These are phyloP conservation scores for Tulasnella sp. DNA, from an alignment of 768 basidiomycete genomes.

Conservation along the genomic window DNA sequence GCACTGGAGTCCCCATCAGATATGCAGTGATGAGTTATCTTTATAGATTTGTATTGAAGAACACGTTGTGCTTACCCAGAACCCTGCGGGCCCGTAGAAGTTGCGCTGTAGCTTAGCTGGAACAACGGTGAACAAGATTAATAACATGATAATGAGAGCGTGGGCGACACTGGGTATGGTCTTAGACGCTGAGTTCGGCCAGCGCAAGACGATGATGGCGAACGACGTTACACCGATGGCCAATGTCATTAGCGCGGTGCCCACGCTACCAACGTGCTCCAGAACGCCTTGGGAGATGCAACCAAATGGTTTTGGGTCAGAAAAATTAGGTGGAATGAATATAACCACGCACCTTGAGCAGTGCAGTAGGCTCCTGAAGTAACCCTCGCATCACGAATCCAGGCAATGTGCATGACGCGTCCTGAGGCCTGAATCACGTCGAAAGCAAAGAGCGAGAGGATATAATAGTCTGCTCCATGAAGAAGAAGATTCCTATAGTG, in stretches of 20 bases:
- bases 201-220: slow-evolving; percentile 30
- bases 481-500: no score
- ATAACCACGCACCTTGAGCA: no score
- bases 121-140: slow-evolving; percentile 8
- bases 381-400: slow-evolving; percentile 5
- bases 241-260: no score
- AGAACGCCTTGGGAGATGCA: slow-evolving; percentile 31
- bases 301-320: no score
- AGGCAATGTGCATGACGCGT: neutral
- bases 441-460: slow-evolving; percentile 4
- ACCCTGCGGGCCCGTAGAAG: neutral
- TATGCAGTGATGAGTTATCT: no score
- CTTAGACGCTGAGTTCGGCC: slow-evolving; percentile 24
- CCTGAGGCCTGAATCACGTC: slow-evolving; percentile 5
- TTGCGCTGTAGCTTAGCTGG: slow-evolving; percentile 24
- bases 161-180: slow-evolving; percentile 29
- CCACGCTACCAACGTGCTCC: slow-evolving; percentile 34
- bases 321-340: no score
- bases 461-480: neutral
- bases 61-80: neutral
- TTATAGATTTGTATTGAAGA: no score
- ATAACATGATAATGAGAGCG: slow-evolving; percentile 32
- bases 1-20: no score
- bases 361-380: neutral
- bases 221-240: slow-evolving; percentile 37